Percentiles rank a stretch among this genome's conserved stretches.
These are phyloP conservation scores for Apiospora pterosperma DNA, from an alignment of 2,329 filamentous ascomycete species.

Conservation along the genomic window DNA sequence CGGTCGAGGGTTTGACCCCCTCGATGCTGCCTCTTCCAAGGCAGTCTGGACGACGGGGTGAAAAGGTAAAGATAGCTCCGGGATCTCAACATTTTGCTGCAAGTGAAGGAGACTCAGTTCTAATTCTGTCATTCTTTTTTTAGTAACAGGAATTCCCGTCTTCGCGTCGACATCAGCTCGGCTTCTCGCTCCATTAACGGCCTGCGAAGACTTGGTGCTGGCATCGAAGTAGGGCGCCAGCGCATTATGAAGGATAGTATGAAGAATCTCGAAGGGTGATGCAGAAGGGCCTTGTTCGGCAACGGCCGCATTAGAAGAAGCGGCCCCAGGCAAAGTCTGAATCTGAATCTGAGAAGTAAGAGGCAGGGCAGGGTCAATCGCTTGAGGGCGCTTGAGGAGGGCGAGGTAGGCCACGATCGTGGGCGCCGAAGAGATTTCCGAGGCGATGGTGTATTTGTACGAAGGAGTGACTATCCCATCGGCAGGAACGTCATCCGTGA, in stretches of 20 bases:
- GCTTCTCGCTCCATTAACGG: slow-evolving; percentile 61
- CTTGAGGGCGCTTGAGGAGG: slow-evolving; percentile 83
- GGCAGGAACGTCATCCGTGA: slow-evolving; percentile 32
- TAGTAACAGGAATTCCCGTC: slow-evolving; percentile 93
- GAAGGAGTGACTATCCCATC: slow-evolving; percentile 36
- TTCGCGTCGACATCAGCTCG: slow-evolving; percentile 85
- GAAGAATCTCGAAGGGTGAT: slow-evolving; percentile 88
- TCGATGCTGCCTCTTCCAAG: slow-evolving; percentile 70
- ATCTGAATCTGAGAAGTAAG: slow-evolving; percentile 88
- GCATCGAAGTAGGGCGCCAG: slow-evolving; percentile 97
- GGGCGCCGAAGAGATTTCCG: slow-evolving; percentile 75
- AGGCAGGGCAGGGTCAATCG: slow-evolving; percentile 79
- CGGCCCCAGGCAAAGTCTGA: slow-evolving; percentile 83
- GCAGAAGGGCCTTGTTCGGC: slow-evolving; percentile 68
- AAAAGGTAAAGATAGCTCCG: slow-evolving; percentile 81
- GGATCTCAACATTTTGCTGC: slow-evolving; percentile 97
- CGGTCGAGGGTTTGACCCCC: slow-evolving; percentile 69
- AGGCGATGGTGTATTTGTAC: slow-evolving; percentile 76
- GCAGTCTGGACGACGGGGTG: slow-evolving; percentile 86
- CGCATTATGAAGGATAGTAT: slow-evolving; percentile 87
- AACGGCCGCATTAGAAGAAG: slow-evolving; percentile 62
- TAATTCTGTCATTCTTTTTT: slow-evolving; percentile 93
- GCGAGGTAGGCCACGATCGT: slow-evolving; percentile 84
- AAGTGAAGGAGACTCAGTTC: slow-evolving; percentile 87
- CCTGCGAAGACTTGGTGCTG: slow-evolving; percentile 79